phyloP scores from a whole-genome alignment of 768 basidiomycete species.

The Cyclocybe cylindracea region DNA sequence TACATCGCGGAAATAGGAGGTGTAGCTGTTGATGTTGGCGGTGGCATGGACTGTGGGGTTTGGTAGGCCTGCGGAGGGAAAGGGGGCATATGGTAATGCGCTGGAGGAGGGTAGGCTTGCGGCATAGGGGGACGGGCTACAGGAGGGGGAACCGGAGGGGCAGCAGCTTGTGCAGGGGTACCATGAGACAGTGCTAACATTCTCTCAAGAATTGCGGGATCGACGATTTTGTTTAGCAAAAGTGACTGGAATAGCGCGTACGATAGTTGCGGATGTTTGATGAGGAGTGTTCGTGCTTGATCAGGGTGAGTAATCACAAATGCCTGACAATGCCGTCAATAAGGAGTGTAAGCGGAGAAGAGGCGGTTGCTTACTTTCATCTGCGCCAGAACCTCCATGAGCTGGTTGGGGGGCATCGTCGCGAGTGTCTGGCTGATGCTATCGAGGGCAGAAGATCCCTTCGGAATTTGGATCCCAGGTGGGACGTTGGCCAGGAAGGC shows the following conservation, averaged over 20 bases:
- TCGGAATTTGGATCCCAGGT: conserved; percentile 70
- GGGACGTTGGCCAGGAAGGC: conserved; percentile 72
- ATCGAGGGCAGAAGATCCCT: conserved; percentile 74
- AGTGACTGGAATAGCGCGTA: conserved; percentile 97
- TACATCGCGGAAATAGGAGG: conserved; percentile 30
- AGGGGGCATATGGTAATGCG: conserved; percentile 32
- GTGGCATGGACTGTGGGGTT: conserved; percentile 30
- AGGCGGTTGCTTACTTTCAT: conserved; percentile 77
- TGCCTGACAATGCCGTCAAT: conserved; percentile 51
- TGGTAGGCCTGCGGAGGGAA: conserved; percentile 31
- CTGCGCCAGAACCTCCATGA: conserved; percentile 94
- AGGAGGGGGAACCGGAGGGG: conserved; percentile 16
- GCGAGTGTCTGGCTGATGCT: conserved; percentile 86
- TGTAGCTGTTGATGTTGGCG: conserved; percentile 23
- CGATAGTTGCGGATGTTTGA: conserved; percentile 87
- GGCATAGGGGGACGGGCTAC: conserved; percentile 25
- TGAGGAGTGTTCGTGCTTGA: conserved; percentile 78
- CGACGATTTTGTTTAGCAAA: conserved; percentile 91
- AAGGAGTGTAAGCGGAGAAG: neutral
- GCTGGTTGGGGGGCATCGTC: conserved; percentile 76
- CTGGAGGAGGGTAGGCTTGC: conserved; percentile 32
- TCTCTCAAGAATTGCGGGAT: conserved; percentile 80
- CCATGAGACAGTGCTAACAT: conserved; percentile 44
- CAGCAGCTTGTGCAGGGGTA: conserved; percentile 15
- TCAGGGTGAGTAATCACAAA: conserved; percentile 92